Evolutionary conservation across 1,139 yeast genomes (phyloP).

Genomic region (Ogataea hybrid): DNA sequence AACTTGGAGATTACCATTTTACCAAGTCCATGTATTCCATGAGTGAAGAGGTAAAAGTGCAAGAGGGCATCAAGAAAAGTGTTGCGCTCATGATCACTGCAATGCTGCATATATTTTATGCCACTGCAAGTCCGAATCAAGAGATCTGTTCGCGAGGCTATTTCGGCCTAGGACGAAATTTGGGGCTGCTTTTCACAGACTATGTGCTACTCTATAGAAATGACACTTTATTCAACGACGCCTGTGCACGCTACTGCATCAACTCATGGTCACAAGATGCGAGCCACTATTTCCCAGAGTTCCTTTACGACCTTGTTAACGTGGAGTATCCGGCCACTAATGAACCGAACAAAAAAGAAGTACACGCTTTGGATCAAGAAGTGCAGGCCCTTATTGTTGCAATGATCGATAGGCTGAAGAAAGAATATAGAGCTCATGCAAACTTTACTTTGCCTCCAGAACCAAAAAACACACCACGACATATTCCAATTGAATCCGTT

Average conservation of each 20-base stretch:
- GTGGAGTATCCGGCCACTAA: conserved; percentile 13
- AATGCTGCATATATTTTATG: conserved; percentile 21
- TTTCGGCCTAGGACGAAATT: conserved; percentile 17
- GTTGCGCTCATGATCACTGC: conserved; percentile 17
- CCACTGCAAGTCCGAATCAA: conserved; percentile 20
- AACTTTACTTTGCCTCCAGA: conserved; percentile 9
- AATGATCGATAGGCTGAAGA: conserved; percentile 21
- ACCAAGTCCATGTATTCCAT: conserved; percentile 20
- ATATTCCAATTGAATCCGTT: conserved; percentile 17
- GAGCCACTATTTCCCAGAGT: conserved; percentile 24
- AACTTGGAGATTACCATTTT: conserved; percentile 22
- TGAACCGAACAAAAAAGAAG: conserved; percentile 7
- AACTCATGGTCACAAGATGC: conserved; percentile 20
- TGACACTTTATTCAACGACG: conserved; percentile 14
- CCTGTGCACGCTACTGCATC: conserved; percentile 23
- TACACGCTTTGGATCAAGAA: conserved; percentile 12
- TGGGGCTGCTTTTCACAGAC: conserved; percentile 19
- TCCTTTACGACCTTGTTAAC: conserved; percentile 23
- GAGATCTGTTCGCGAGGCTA: conserved; percentile 16
- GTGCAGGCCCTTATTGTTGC: conserved; percentile 7
- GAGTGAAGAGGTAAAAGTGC: conserved; percentile 16
- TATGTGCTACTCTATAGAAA: conserved; percentile 11
- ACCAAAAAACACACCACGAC: conserved; percentile 8
- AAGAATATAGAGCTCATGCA: conserved; percentile 23
- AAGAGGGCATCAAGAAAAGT: conserved; percentile 17